Evolutionary conservation across 805 yeast genomes (phyloP).

Genomic region (Yarrowia osloensis): DNA sequence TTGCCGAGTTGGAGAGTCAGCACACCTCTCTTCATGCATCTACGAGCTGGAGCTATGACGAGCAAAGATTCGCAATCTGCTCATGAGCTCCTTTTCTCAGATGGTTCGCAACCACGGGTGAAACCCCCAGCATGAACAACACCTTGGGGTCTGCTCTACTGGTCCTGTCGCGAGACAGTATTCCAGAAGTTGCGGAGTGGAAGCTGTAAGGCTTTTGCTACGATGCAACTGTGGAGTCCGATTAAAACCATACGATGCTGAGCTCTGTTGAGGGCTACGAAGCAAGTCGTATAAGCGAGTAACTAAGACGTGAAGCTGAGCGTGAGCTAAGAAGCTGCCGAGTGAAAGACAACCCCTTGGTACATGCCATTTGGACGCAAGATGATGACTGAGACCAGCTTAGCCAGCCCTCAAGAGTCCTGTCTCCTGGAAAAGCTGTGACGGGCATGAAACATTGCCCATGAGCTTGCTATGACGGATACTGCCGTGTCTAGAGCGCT

Average conservation of each 20-base stretch:
- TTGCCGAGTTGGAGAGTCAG: not conserved
- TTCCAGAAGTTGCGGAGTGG: not conserved
- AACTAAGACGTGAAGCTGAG: not conserved
- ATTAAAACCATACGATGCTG: not conserved
- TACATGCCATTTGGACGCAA: not conserved
- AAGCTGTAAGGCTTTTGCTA: not conserved
- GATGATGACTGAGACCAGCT: not conserved
- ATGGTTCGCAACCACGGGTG: conserved; percentile 6
- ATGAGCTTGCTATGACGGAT: not conserved
- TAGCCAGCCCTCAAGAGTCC: not conserved
- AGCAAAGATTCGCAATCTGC: not conserved
- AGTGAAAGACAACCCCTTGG: not conserved
- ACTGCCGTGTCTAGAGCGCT: too few relatives aligned
- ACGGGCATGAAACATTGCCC: not conserved
- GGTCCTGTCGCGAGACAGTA: not conserved
- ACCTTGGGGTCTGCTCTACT: not conserved
- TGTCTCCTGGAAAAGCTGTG: not conserved
- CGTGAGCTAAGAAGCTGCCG: not conserved
- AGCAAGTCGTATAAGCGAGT: not conserved
- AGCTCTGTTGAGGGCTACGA: not conserved
- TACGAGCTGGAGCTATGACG: not conserved
- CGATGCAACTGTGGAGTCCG: not conserved
- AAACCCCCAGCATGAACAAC: not conserved
- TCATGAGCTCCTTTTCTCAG: not conserved
- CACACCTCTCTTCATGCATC: conserved; percentile 1